Base-by-base conservation (phyloP, 192 early-diverging fungal species). In the Coemansia reversa region DNA sequence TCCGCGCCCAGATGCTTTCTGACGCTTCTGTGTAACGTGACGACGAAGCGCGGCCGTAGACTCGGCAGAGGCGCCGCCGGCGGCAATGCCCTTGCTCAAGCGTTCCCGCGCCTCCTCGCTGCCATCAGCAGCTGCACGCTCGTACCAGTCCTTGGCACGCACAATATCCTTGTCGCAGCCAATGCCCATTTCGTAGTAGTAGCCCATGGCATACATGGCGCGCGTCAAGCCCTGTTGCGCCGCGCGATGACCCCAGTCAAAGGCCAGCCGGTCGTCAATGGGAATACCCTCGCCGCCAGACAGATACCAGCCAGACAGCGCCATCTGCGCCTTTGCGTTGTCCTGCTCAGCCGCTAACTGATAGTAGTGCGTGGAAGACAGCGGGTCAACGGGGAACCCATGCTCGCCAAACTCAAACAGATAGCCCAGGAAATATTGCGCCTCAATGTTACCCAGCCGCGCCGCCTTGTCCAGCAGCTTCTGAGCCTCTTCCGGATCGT, bases 141-240 rank as follows among this genome's bases (percentile, higher is more conserved):
- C 83, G 67, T 91, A 90, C 83, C 83, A 88, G 50, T 83, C 76
- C 55, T 77, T 79, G 6, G 86, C 88, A 47, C 77, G 83, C 18
- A 72, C 65, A 50, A 72, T 42, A 81, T 92, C 76, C 5, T 51
- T 62, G 23, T 72, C 76, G 48, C 81, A 74, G 30, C 89, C 87
- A 63, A 94, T 84, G 35, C 93, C 93, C 59, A 84, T 83, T 64
- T 94, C 92, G 66, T 88, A 83, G 79, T 91, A 94, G 75, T 94
- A 96, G 45, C 95, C 95, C 84, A 98, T 84, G 6, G 91, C 91
- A 65, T 87, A 94, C 84, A 95, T 87, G 5, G 95, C 95, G 55
- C 88, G 85, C 12, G 89, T 85, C 22, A 91, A 67, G 6, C 88
- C 88, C 68, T 87, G 85, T 39, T 88, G 86, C 47, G 95, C 94